Percentiles rank a stretch among this genome's conserved stretches.
Evolutionary conservation across 1,284 basidiomycete species (phyloP).

Genomic region (Chalciporus sp.): DNA sequence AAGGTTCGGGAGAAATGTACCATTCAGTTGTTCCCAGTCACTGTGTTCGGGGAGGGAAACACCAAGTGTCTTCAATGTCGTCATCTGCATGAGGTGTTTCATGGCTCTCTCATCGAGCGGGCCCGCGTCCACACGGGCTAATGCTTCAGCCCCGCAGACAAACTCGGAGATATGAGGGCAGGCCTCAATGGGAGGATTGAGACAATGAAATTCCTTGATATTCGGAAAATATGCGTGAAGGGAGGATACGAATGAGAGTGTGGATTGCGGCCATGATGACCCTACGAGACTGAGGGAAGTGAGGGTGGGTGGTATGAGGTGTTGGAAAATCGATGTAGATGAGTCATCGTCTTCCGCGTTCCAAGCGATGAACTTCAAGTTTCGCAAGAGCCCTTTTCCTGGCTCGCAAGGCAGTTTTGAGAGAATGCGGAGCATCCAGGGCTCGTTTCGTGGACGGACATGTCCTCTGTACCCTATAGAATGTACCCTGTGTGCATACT

Average conservation of each 20-base stretch:
- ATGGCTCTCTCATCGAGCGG: not conserved
- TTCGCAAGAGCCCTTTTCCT: not conserved
- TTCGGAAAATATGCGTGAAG: not conserved
- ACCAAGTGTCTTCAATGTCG: not conserved
- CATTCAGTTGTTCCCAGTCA: not conserved
- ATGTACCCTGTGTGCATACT: conserved; percentile 4
- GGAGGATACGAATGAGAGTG: conserved; percentile 2
- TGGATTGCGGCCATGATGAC: not conserved
- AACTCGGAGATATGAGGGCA: not conserved
- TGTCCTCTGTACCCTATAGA: not conserved
- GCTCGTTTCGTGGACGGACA: not conserved
- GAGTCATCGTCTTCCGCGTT: conserved; percentile 1
- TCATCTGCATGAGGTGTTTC: not conserved
- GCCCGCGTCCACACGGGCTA: not conserved
- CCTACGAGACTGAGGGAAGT: not conserved
- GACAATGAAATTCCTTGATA: not conserved
- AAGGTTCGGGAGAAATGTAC: not conserved
- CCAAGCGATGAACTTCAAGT: not conserved
- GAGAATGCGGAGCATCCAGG: not conserved
- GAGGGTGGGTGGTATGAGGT: conserved; percentile 1
- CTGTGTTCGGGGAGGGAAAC: not conserved
- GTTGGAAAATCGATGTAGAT: not conserved
- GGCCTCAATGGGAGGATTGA: not conserved
- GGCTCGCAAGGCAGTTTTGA: not conserved
- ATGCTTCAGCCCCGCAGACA: not conserved